Conservation (phyloP, 306 rosid species). For the Rosa chinensis region DNA sequence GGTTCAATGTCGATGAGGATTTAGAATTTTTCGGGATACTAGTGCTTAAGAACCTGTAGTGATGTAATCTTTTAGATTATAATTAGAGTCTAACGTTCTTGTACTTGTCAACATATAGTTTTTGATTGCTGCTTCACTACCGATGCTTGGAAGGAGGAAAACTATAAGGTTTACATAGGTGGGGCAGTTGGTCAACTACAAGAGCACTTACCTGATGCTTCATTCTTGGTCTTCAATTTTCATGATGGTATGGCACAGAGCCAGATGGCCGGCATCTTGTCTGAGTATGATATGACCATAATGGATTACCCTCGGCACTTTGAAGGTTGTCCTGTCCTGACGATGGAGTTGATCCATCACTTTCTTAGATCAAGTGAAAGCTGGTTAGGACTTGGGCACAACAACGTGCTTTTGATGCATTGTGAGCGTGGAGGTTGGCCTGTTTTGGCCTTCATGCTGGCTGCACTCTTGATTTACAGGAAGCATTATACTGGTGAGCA, state of each 20-base stretch:
- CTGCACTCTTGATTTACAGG: slow-evolving; percentile 76
- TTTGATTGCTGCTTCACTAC: slow-evolving; percentile 86
- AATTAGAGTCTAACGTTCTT: not conserved
- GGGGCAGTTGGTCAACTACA: slow-evolving; percentile 61
- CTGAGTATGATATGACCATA: slow-evolving; percentile 76
- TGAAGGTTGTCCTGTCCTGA: slow-evolving; percentile 77
- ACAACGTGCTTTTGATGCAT: slow-evolving; percentile 82
- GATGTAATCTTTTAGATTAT: not conserved
- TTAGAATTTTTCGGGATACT: not conserved
- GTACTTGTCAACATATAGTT: slow-evolving; percentile 42
- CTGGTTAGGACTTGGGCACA: slow-evolving; percentile 83
- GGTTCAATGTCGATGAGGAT: not conserved
- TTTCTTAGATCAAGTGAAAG: slow-evolving; percentile 89
- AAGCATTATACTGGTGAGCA: slow-evolving; percentile 79
- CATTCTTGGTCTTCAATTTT: slow-evolving; percentile 77
- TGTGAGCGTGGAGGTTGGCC: slow-evolving; percentile 97
- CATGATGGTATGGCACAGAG: slow-evolving; percentile 55
- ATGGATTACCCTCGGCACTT: slow-evolving; percentile 94
- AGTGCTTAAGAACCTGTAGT: not conserved
- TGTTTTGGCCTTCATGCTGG: slow-evolving; percentile 84
- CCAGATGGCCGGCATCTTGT: slow-evolving; percentile 55
- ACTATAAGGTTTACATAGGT: slow-evolving; percentile 58
- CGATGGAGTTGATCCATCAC: slow-evolving; percentile 84
- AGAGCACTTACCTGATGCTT: slow-evolving; percentile 67
- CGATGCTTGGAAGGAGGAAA: slow-evolving; percentile 75